These are phyloP conservation scores for Persicaria maculosa DNA, from an alignment of 148 eudicot genomes.

Conservation along the genomic window DNA sequence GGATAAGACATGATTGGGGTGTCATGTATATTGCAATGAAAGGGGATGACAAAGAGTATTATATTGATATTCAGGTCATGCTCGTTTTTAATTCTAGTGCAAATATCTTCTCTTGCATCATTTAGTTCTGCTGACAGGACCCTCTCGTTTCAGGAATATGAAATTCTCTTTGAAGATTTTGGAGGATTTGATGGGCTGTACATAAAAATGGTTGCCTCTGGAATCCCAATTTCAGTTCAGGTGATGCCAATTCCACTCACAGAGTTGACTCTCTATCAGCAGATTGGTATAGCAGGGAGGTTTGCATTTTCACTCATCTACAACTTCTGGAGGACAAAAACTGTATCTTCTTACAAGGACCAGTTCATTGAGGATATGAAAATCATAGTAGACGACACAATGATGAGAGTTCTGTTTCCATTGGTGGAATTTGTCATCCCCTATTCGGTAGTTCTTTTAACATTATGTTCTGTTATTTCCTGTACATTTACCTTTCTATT, in stretches of 20 bases:
- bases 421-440: conserved; percentile 62
- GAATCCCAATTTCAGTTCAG: conserved; percentile 70
- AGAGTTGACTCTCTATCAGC: conserved; percentile 61
- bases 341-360: conserved; percentile 30
- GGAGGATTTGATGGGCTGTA: conserved; percentile 91
- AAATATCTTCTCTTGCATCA: conserved; percentile 3
- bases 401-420: conserved; percentile 70
- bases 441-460: conserved; percentile 38
- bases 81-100: conserved; percentile 8
- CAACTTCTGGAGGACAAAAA: conserved; percentile 41
- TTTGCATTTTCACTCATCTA: conserved; percentile 26
- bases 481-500: neutral
- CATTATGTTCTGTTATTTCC: neutral
- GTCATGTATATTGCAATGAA: conserved; percentile 71
- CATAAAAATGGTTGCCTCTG: conserved; percentile 72
- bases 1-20: conserved; percentile 82
- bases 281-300: conserved; percentile 39
- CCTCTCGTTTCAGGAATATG: conserved; percentile 54
- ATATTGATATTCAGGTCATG: conserved; percentile 57
- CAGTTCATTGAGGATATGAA: conserved; percentile 34
- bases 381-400: conserved; percentile 47
- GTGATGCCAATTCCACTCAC: conserved; percentile 83
- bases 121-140: conserved; percentile 15
- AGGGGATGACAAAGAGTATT: conserved; percentile 76
- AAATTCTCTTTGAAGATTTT: conserved; percentile 62